These are phyloP conservation scores for Saccharomyces jurei DNA, from an alignment of 805 yeast genomes.

Conservation along the genomic window DNA sequence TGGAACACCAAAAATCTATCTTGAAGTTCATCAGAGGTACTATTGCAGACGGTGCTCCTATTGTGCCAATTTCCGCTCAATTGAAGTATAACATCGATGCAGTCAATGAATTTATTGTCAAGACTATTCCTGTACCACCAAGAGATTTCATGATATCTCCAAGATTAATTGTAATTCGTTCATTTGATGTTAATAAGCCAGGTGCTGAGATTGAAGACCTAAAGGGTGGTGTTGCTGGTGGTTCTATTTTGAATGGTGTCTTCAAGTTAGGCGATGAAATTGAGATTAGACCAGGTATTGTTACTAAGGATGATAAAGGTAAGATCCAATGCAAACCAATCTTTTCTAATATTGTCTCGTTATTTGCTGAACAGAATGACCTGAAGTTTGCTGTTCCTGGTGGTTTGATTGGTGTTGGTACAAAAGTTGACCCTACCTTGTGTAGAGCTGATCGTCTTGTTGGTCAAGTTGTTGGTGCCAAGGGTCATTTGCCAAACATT, in stretches of 20 bases:
- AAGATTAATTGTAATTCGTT: conserved; percentile 91
- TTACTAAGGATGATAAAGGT: conserved; percentile 81
- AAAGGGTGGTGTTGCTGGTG: conserved; percentile 99
- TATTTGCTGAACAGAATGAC: conserved; percentile 96
- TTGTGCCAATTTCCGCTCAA: conserved; percentile 97
- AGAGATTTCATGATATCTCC: conserved; percentile 94
- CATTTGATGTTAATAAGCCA: conserved; percentile 97
- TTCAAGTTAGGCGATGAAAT: conserved; percentile 95
- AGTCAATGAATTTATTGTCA: conserved; percentile 91
- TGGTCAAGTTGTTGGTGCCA: conserved; percentile 98
- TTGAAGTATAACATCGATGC: conserved; percentile 97
- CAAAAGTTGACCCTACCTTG: conserved; percentile 95
- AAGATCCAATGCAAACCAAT: conserved; percentile 94
- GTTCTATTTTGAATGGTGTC: conserved; percentile 94
- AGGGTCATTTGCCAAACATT: conserved; percentile 89
- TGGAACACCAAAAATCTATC: conserved; percentile 91
- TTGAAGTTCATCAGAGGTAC: conserved; percentile 93
- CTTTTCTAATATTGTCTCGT: conserved; percentile 84
- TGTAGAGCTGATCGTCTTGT: conserved; percentile 99
- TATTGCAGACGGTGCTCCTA: conserved; percentile 98
- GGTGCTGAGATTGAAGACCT: conserved; percentile 95
- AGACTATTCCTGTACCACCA: conserved; percentile 87
- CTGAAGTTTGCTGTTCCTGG: conserved; percentile 99
- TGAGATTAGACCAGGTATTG: conserved; percentile 98
- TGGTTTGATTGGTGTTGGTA: conserved; percentile 99